phyloP scores from a whole-genome alignment of 1,284 basidiomycete genomes.

The Ustilago crameri region DNA sequence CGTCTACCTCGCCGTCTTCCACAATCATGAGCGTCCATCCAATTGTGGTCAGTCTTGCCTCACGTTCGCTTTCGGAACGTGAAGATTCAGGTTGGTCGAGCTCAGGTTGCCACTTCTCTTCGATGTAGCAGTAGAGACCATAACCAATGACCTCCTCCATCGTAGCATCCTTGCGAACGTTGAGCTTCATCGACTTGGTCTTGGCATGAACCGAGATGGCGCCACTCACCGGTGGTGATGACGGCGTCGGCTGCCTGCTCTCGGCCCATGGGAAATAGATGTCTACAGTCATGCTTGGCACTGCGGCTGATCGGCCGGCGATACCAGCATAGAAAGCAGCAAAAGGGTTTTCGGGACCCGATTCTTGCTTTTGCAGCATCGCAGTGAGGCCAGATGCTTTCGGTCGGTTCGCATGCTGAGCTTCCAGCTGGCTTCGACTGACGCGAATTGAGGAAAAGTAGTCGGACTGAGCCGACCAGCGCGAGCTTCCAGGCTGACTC shows the following conservation, averaged over 20 bases:
- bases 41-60: slow-evolving; percentile 76
- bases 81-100: slow-evolving; percentile 70
- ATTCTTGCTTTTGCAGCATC: slow-evolving; percentile 47
- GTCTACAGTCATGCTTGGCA: slow-evolving; percentile 74
- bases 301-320: slow-evolving; percentile 65
- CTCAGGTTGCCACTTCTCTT: slow-evolving; percentile 82
- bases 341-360: slow-evolving; percentile 68
- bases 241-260: slow-evolving; percentile 34
- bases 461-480: slow-evolving; percentile 23
- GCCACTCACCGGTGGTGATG: slow-evolving; percentile 40
- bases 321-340: slow-evolving; percentile 70
- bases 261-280: slow-evolving; percentile 88
- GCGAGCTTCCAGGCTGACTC: slow-evolving; percentile 12
- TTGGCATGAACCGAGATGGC: slow-evolving; percentile 46
- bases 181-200: slow-evolving; percentile 70
- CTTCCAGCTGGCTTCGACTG: slow-evolving; percentile 31
- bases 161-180: slow-evolving; percentile 85
- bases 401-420: slow-evolving; percentile 44
- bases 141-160: slow-evolving; percentile 97
- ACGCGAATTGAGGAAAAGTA: slow-evolving; percentile 47
- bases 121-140: slow-evolving; percentile 89
- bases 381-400: slow-evolving; percentile 47
- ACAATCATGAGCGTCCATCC: slow-evolving; percentile 96
- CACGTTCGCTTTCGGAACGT: slow-evolving; percentile 72
- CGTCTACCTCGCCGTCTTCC: slow-evolving; percentile 97